A percentile compares a stretch with the other conserved stretches of the same genome.
Evolutionary conservation across 495 filamentous ascomycete species (phyloP).

Genomic region (Trichoderma erinaceum): DNA sequence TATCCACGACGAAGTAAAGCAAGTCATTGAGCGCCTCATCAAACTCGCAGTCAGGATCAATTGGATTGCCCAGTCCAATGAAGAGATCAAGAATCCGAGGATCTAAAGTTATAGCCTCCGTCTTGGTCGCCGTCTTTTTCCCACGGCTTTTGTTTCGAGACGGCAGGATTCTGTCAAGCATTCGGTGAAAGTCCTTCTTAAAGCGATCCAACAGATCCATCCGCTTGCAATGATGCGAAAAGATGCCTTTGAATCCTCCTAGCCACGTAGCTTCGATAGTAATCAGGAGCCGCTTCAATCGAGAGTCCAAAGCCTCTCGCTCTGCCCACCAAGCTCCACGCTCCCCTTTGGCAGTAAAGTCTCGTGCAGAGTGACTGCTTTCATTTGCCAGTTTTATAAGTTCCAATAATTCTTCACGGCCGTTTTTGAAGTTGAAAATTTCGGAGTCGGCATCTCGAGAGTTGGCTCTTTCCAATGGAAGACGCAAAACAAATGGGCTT

Average conservation of each 20-base stretch:
- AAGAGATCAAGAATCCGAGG: conserved; percentile 79
- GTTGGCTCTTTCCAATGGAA: conserved; percentile 75
- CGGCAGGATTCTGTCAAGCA: conserved; percentile 81
- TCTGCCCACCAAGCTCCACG: conserved; percentile 86
- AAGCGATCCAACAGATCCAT: conserved; percentile 63
- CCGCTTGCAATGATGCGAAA: conserved; percentile 62
- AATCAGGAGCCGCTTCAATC: conserved; percentile 68
- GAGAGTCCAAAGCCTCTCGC: conserved; percentile 69
- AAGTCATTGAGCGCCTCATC: conserved; percentile 84
- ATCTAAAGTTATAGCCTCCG: conserved; percentile 59
- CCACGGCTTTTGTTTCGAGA: conserved; percentile 58
- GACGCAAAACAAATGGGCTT: conserved; percentile 73
- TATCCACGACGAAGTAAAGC: conserved; percentile 92
- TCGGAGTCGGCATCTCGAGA: conserved; percentile 76
- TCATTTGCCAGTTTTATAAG: conserved; percentile 74
- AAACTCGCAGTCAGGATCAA: conserved; percentile 56
- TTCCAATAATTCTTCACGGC: conserved; percentile 68
- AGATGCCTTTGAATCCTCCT: conserved; percentile 86
- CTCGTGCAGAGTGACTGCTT: conserved; percentile 58
- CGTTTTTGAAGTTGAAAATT: conserved; percentile 74
- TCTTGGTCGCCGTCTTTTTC: conserved; percentile 36
- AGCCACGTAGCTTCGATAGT: conserved; percentile 93
- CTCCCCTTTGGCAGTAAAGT: conserved; percentile 47
- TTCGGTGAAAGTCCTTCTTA: conserved; percentile 65
- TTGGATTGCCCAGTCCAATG: conserved; percentile 71